A percentile compares a stretch with the other conserved stretches of the same genome.
Conservation (phyloP, 2,329 filamentous ascomycete genomes). For the Orbilia quercus region DNA sequence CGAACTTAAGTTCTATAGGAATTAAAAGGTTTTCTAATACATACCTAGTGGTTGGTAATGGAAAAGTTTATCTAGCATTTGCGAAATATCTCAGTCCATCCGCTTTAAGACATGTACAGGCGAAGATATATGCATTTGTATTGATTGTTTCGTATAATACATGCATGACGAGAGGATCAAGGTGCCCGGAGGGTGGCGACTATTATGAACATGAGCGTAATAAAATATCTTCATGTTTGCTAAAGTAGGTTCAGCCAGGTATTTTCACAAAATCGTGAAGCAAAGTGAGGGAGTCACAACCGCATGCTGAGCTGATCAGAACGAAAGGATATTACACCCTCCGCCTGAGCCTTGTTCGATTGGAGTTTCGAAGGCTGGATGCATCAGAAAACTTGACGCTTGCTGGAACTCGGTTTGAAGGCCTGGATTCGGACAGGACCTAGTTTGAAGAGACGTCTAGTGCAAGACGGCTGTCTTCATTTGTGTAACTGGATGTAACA, state of each 20-base stretch:
- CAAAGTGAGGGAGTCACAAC: no score
- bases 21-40: not conserved
- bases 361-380: not conserved
- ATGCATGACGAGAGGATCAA: not conserved
- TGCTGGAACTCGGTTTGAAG: not conserved
- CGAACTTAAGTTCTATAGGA: not conserved
- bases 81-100: not conserved
- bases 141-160: not conserved
- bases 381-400: not conserved
- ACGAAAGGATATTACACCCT: no score
- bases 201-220: no score
- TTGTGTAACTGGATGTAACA: not conserved
- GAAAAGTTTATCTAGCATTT: no score
- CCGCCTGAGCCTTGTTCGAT: no score
- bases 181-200: not conserved
- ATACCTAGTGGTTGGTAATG: not conserved
- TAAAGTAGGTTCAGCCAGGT: no score
- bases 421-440: not conserved
- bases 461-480: not conserved
- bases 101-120: constrained; percentile 3
- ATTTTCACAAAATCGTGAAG: no score
- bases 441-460: not conserved
- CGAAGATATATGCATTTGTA: not conserved
- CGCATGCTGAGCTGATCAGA: no score
- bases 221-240: no score